Conservation (phyloP, 352 stramenopile genomes). For the Globisporangium parvum region DNA sequence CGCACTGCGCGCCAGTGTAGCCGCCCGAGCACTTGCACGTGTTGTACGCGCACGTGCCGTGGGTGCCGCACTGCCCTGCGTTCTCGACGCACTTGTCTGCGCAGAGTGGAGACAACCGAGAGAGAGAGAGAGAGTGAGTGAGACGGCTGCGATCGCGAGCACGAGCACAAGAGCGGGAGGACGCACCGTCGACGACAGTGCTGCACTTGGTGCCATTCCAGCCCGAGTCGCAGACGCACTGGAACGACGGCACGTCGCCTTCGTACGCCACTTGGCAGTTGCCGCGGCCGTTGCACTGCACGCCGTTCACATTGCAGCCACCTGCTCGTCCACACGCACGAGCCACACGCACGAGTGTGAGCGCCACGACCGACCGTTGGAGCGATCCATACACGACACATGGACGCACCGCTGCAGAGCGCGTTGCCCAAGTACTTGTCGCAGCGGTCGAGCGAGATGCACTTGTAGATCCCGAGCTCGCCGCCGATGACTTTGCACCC, state of each 20-base stretch:
- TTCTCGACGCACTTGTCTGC: constrained; percentile 37
- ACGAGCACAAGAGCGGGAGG: not conserved
- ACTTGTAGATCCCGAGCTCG: constrained; percentile 68
- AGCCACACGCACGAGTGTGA: too few relatives aligned
- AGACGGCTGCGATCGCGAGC: not conserved
- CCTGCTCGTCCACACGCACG: too few relatives aligned
- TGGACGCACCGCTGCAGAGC: constrained; percentile 46
- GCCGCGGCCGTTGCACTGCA: constrained; percentile 67
- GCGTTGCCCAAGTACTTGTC: constrained; percentile 56
- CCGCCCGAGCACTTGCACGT: constrained; percentile 29
- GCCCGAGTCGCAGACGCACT: constrained; percentile 58
- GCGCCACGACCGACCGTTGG: too few relatives aligned
- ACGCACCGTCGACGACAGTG: constrained; percentile 37
- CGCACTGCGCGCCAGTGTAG: constrained; percentile 44
- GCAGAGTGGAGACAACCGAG: not conserved
- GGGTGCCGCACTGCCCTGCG: constrained; percentile 34
- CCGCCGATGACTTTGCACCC: constrained; percentile 27
- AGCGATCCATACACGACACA: too few relatives aligned
- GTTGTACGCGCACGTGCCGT: constrained; percentile 36
- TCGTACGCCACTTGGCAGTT: constrained; percentile 37
- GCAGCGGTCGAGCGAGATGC: constrained; percentile 67
- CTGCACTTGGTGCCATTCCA: constrained; percentile 68
- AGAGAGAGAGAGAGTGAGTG: too few relatives aligned
- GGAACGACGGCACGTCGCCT: constrained; percentile 32
- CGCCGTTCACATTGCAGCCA: constrained; percentile 32